Conservation (phyloP, 371 early-diverging fungal species). For the Apophysomyces sp. region DNA sequence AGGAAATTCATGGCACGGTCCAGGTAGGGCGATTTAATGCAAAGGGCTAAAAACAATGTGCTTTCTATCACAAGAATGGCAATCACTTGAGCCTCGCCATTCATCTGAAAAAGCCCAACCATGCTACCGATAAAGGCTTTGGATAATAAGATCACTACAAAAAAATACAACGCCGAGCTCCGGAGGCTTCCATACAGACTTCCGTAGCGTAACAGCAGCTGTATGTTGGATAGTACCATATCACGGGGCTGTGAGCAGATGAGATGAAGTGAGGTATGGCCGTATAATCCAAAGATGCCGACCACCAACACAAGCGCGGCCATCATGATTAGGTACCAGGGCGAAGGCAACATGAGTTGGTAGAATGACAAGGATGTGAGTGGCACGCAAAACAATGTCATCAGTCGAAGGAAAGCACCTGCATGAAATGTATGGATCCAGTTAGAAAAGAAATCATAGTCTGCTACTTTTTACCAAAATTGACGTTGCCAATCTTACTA, state of each 20-base stretch:
- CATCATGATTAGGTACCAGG: slow-evolving; percentile 27
- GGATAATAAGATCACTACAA: slow-evolving; percentile 25
- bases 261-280: slow-evolving; percentile 30
- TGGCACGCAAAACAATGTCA: slow-evolving; percentile 36
- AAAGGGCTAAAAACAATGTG: slow-evolving; percentile 7
- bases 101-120: slow-evolving; percentile 12
- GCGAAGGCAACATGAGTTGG: slow-evolving; percentile 42
- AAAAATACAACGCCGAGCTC: slow-evolving; percentile 46
- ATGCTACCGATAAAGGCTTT: slow-evolving; percentile 11
- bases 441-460: background rate
- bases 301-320: slow-evolving; percentile 33
- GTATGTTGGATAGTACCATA: slow-evolving; percentile 43
- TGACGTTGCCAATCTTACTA: slow-evolving; percentile 2
- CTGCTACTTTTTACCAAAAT: slow-evolving; percentile 2
- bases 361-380: slow-evolving; percentile 31
- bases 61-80: slow-evolving; percentile 25
- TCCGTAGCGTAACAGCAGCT: slow-evolving; percentile 47
- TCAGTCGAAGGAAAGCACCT: slow-evolving; percentile 33
- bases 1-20: slow-evolving; percentile 28
- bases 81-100: slow-evolving; percentile 13
- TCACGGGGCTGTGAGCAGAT: slow-evolving; percentile 34
- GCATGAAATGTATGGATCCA: background rate
- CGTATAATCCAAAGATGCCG: slow-evolving; percentile 29
- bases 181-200: slow-evolving; percentile 50
- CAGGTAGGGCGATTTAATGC: slow-evolving; percentile 29